Conservation (phyloP, 805 yeast species). For the Phaffomyces opuntiae region DNA sequence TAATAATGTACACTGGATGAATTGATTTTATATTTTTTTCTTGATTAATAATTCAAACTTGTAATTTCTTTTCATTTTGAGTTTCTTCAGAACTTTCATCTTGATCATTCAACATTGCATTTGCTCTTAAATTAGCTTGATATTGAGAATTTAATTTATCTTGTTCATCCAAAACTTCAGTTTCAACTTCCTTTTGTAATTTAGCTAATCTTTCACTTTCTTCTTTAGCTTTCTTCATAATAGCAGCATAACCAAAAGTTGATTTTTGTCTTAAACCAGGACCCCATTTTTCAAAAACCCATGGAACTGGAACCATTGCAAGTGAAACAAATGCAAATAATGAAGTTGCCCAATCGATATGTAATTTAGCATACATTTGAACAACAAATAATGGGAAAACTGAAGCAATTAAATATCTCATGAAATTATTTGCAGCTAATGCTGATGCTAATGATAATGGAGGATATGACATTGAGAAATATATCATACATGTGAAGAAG, state of each 20-base stretch:
- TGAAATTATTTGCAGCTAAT: constrained; percentile 77
- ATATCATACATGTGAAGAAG: constrained; percentile 62
- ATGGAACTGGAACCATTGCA: constrained; percentile 69
- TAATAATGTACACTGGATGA: too few relatives aligned
- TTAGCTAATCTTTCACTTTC: constrained; percentile 23
- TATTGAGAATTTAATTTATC: neutral
- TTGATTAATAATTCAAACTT: too few relatives aligned
- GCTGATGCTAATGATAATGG: constrained; percentile 80
- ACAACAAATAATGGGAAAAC: constrained; percentile 80
- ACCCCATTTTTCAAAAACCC: constrained; percentile 58
- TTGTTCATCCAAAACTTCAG: constrained; percentile 6
- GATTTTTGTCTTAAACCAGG: constrained; percentile 47
- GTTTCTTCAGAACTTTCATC: neutral
- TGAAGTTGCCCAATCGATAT: constrained; percentile 76
- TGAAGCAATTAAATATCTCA: constrained; percentile 68
- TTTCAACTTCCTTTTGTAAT: constrained; percentile 12
- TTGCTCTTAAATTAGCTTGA: neutral
- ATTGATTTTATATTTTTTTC: too few relatives aligned
- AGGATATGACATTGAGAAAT: constrained; percentile 66
- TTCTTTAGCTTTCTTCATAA: constrained; percentile 31
- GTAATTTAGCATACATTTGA: constrained; percentile 71
- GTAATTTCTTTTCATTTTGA: too few relatives aligned
- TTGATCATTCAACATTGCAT: neutral
- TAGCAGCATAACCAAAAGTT: constrained; percentile 52
- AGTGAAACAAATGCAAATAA: constrained; percentile 57